Evolutionary conservation across 192 early-diverging fungal species (phyloP), one percentile per base, ranked within the genome.

Genomic region (Rhizoclosmatium sp.): DNA sequence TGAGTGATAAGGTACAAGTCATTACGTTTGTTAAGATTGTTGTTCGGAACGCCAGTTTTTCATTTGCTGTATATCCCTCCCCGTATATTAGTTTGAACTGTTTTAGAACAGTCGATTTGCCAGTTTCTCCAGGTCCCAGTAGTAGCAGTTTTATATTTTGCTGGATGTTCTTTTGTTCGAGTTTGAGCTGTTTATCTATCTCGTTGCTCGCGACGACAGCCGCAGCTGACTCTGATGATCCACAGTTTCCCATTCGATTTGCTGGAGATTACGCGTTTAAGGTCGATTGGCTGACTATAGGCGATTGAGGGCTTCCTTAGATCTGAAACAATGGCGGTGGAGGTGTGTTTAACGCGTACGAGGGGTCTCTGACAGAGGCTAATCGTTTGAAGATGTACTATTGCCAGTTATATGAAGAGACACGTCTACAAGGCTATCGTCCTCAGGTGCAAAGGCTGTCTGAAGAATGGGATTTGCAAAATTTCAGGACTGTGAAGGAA

Each of bases 121-220:
- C 85, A n/a, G 85, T 85, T 58, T 86, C 85, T 23, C 85, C 85
- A 1, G 85, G 58, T 1, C 85, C 82, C 14, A 85, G 70, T 46
- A 86, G 82, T 31, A 86, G 80, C 3, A 86, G 80, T 60, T 86
- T 86, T 14, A 82, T 74, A 19, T 41, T 71, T 2, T 69, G 66
- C 71, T 81, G 76, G 42, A 56, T 74, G 4, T 81, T 76, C 23
- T 61, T 61, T 59, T 84, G 83, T 71, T 89, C 86, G 9, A 76
- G 72, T 65, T 78, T 84, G 39, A 89, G 70, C 19, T 82, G 69
- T 47, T 69, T 82, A 51, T 89, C 88, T 60, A 89, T 89, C 46
- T 87, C 86, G 19, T 89, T 87, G 40, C 86, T 87, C 58, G 75
- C 42, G 47, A 82, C 83, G 48, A 81, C 83, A 5, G 87, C 88